A percentile compares a stretch with the other conserved stretches of the same genome.
phyloP scores from a whole-genome alignment of 371 early-diverging fungal genomes.

The Mucor irregularis region DNA sequence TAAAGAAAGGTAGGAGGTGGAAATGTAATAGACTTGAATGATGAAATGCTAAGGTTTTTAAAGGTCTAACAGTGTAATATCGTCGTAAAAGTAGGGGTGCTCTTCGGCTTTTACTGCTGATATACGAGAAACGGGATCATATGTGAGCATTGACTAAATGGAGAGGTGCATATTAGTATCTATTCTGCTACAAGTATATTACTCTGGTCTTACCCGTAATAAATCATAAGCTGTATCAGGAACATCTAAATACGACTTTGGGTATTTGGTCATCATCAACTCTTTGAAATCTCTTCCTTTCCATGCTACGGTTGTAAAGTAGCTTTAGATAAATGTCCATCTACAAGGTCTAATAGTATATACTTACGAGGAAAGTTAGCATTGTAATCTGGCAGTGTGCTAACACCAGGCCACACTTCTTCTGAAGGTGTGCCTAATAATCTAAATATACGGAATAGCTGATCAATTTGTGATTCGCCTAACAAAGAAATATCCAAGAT shows the following conservation, averaged over 20 bases:
- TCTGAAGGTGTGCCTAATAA: slow-evolving; percentile 94
- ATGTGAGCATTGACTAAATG: slow-evolving; percentile 29
- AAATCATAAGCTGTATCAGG: slow-evolving; percentile 18
- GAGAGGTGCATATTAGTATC: too few relatives aligned
- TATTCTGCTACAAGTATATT: not conserved
- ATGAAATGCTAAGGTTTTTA: not conserved
- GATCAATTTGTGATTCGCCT: slow-evolving; percentile 23
- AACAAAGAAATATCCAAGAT: not conserved
- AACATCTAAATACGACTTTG: slow-evolving; percentile 1
- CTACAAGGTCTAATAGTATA: not conserved
- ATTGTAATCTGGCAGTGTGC: slow-evolving; percentile 58
- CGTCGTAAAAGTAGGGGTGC: slow-evolving; percentile 28
- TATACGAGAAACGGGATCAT: slow-evolving; percentile 30
- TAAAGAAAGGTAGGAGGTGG: too few relatives aligned
- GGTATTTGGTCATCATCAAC: not conserved
- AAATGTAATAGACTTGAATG: too few relatives aligned
- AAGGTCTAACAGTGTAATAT: slow-evolving; percentile 11
- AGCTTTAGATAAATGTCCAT: not conserved
- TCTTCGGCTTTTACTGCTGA: slow-evolving; percentile 29
- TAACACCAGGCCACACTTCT: slow-evolving; percentile 87
- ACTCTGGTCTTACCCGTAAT: slow-evolving; percentile 17
- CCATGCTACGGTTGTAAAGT: slow-evolving; percentile 18
- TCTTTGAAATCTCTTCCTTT: slow-evolving; percentile 13
- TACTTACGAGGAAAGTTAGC: slow-evolving; percentile 24
- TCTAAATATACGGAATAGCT: slow-evolving; percentile 28